Evolutionary conservation across 768 basidiomycete species (phyloP), one percentile per base, ranked within the genome.

Genomic region (Lactarius tabidus): DNA sequence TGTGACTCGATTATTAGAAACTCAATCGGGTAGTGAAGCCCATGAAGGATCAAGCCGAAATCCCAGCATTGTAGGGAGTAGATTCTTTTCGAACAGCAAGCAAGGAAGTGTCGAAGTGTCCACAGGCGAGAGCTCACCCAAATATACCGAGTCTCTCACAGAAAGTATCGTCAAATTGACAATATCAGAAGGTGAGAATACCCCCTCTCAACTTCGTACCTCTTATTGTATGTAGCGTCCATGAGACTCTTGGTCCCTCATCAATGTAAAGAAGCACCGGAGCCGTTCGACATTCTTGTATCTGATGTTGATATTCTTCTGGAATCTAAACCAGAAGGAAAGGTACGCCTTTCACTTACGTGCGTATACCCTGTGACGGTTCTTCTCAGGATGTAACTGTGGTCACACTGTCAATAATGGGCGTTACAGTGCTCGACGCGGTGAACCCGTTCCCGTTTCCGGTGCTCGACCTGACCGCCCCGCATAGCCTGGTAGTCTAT

Each of bases 1-100:
- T 72, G 73, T 87, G 31, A 77, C 86, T n/a, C 92, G 90, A 70
- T 81, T 89, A 58, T 70, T 88, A 4, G 43, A 53, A n/a, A 48
- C 63, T 15, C 69, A 68, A 20, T 67, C 67, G 14, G 67, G 69
- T 23, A 61, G 71, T 8, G 73, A 65, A 41, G 68, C 68, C 20
- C 74, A 79, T 63, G 74, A 71, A 28, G 67, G 72, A 58, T 77
- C 77, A 63, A 85, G 82, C 66, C 78, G 78, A 60, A 84, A 87
- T 72, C 73, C 86, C 35, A 88, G 85, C 71, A 75, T 93, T 58
- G 89, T 93, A 62, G 92, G 91, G 41, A 93, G 91, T 70, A 84
- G 86, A 38, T 95, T 86, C 75, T 91, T 92, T 66, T 77, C 81
- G 0, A 83, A 80, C 67, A 62, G 72, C 48, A 73, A 71, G 58